Percentiles rank a stretch among this genome's conserved stretches.
These are phyloP conservation scores for Lepiota brunneoincarnata DNA, from an alignment of 768 basidiomycete species.

Conservation along the genomic window DNA sequence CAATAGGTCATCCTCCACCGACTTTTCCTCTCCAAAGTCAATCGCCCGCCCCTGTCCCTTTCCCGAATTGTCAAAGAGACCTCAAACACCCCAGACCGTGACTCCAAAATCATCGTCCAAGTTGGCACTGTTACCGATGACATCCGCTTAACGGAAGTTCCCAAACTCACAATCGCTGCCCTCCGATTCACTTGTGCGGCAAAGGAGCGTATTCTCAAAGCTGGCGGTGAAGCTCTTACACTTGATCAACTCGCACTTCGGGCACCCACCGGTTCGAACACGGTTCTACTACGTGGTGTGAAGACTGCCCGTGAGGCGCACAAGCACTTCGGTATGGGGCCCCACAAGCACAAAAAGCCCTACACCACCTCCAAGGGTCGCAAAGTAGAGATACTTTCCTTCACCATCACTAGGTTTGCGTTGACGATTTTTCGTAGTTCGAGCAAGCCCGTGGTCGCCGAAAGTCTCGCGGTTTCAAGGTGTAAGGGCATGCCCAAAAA, in stretches of 20 bases:
- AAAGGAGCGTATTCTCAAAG: conserved; percentile 91
- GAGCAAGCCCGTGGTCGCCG: conserved; percentile 98
- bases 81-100: conserved; percentile 54
- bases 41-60: conserved; percentile 94
- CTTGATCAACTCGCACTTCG: conserved; percentile 96
- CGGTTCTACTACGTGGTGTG: conserved; percentile 88
- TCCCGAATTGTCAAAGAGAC: conserved; percentile 91
- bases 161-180: conserved; percentile 91
- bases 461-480: conserved; percentile 97
- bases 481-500: conserved; percentile 48
- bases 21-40: conserved; percentile 95
- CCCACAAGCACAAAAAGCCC: conserved; percentile 99
- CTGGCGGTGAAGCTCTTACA: conserved; percentile 93
- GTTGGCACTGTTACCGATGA: conserved; percentile 97
- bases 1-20: conserved; percentile 87
- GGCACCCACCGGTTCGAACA: conserved; percentile 93
- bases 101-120: conserved; percentile 82
- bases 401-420: not conserved
- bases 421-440: conserved; percentile 49
- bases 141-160: conserved; percentile 78
- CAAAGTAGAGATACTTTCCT: conserved; percentile 53
- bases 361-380: conserved; percentile 94
- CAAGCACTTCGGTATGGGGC: conserved; percentile 98
- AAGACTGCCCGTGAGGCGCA: conserved; percentile 92
- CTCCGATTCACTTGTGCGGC: conserved; percentile 93